Evolutionary conservation across 2,329 filamentous ascomycete genomes (phyloP), one percentile per base, ranked within the genome.

Genomic region (Colletotrichum limetticola): DNA sequence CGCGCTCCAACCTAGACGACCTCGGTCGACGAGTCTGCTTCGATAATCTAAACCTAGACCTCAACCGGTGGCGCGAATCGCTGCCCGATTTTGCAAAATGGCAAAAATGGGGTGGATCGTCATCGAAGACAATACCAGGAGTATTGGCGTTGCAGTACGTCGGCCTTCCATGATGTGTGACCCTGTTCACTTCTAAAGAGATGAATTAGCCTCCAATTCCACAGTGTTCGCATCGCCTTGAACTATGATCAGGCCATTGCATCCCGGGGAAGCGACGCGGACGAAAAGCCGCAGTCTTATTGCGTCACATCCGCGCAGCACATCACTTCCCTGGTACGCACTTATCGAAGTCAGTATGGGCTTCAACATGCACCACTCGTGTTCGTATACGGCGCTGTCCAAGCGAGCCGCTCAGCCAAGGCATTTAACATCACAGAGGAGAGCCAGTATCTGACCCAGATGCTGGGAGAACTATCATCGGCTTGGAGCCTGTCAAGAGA

Each of bases 201-300:
- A 1, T 32, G 3, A 2, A 4, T 9, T 6, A 70, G 67, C 8
- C 58, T 78, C 0, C 52, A 78, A 1, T 78, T 76, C 26, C 70
- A 78, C 59, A 78, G 76, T 59, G 74, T 75, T 4, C 77, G 77
- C 5, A 78, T 78, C 26, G 74, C 75, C 4, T 68, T 79, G 1
- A 77, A 79, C 57, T 75, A 76, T 30, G 76, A 77, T 58, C 62
- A 75, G n/a, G 73, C 73, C 55, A 14, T 65, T 1, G 68, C 68
- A 1, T 46, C n/a, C 4, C 37, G 37, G 19, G 22, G 1, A 12
- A 19, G 63, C 3, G 32, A 52, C 24, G 28, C 57, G 9, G n/a
- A 60, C 59, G 55, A 74, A 7, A 61, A 67, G 46, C 59, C 63
- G 22, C 59, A 70, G 4, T 37, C 68, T 1, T 61, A 72, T 6